Base-by-base conservation (phyloP, 768 basidiomycete genomes). In the Mrakia blollopis region DNA sequence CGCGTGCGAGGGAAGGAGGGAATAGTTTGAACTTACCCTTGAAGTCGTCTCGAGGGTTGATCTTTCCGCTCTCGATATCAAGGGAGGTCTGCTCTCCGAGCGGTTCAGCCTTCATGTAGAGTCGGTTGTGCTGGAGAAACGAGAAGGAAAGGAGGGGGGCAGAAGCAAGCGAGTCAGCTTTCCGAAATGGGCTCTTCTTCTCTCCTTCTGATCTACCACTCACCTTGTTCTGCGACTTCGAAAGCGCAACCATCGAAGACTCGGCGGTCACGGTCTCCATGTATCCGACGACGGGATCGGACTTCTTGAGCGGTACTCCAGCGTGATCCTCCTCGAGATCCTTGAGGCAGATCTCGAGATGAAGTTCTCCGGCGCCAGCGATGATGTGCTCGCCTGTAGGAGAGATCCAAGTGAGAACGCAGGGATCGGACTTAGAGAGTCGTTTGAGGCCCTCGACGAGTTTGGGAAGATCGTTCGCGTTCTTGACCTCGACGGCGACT, bases 361-460 rank as follows among this genome's bases (percentile, higher is more conserved):
- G 97, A 79, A 99, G 88, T 85, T 99, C 97, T 86, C 97, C 97
- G 79, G 97, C 95, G 87, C 96, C 97, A 79, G 97, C 97, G 79
- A 99, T 94, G 80, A 99, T 98, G 86, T 98, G 97, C 84, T 97
- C 94, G 83, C 97, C 97, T 80, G 89, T 91, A 78, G 96, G 94
- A 18, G 85, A 81, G 82, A 96, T 95, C 91, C 89, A 95, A 72
- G 94, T 90, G 85, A 98, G 95, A 79, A 99, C 97, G 86, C 97
- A 99, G 78, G 97, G 97, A 85, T 99, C 97, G 37, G 97, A 98
- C 88, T 99, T 99, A 81, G 97, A 97, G 75, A 99, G 89, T 88
- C 97, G 97, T 87, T 99, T 99, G n/a, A 99, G 92, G 87, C 97
- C 97, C 88, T 99, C 97, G 79, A 98, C 97, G 80, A 99, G 92